Evolutionary conservation across 2,329 filamentous ascomycete species (phyloP).

Genomic region (Neurospora sp.): DNA sequence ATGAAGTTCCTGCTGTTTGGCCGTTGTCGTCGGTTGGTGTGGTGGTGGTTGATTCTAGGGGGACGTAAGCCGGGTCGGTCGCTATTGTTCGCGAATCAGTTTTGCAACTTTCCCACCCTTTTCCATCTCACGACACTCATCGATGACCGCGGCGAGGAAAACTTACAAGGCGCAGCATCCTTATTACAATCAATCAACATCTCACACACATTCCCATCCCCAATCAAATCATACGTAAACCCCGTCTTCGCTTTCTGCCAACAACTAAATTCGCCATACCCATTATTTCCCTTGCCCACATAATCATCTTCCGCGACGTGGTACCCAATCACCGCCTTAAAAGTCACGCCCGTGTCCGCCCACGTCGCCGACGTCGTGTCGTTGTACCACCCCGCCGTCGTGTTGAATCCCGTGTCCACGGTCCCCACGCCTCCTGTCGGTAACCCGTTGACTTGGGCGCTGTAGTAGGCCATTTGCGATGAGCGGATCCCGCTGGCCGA

Average conservation of each 20-base stretch:
- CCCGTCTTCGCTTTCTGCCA: constrained; percentile 17
- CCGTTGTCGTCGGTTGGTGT: background rate
- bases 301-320: constrained; percentile 20
- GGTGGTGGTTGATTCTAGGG: background rate
- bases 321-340: constrained; percentile 20
- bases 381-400: constrained; percentile 21
- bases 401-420: constrained; percentile 16
- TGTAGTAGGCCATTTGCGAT: constrained; percentile 25
- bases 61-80: background rate
- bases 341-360: constrained; percentile 19
- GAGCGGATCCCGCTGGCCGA: constrained; percentile 14
- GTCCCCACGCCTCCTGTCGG: constrained; percentile 20
- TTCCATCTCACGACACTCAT: too few relatives aligned
- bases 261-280: constrained; percentile 22
- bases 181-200: constrained; percentile 24
- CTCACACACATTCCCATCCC: constrained; percentile 18
- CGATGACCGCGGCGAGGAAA: too few relatives aligned
- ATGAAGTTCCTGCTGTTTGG: background rate
- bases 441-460: constrained; percentile 8
- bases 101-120: too few relatives aligned
- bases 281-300: constrained; percentile 24
- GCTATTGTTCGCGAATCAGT: too few relatives aligned
- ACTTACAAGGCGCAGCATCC: constrained; percentile 14
- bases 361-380: constrained; percentile 20
- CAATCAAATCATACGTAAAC: constrained; percentile 17